Conservation (phyloP, 148 eudicot species). For the Persicaria maculosa region DNA sequence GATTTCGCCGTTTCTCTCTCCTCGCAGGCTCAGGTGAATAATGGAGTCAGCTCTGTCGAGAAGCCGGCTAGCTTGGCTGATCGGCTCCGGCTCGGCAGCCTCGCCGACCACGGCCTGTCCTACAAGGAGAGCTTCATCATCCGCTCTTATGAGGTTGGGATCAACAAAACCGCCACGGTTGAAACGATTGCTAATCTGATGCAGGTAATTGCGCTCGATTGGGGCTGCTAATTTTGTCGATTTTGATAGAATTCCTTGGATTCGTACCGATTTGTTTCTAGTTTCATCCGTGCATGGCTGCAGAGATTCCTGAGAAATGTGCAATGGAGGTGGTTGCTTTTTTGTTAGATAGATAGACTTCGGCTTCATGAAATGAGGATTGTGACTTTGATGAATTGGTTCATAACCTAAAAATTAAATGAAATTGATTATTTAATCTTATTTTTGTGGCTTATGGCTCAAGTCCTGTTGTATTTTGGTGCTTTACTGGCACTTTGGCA, state of each 20-base stretch:
- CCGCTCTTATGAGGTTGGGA: constrained; percentile 88
- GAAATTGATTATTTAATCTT: too few relatives aligned
- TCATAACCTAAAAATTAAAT: too few relatives aligned
- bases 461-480: too few relatives aligned
- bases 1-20: constrained; percentile 7
- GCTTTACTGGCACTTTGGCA: too few relatives aligned
- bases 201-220: constrained; percentile 32
- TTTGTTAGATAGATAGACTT: too few relatives aligned
- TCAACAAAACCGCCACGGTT: constrained; percentile 87
- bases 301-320: too few relatives aligned
- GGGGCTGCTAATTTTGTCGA: background rate
- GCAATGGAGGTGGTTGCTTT: too few relatives aligned
- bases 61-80: constrained; percentile 38
- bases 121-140: constrained; percentile 85
- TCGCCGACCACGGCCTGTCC: constrained; percentile 68
- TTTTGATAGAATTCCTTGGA: background rate
- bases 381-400: too few relatives aligned
- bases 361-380: too few relatives aligned
- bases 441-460: too few relatives aligned
- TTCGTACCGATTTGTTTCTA: too few relatives aligned
- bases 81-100: constrained; percentile 58
- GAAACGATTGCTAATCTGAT: constrained; percentile 95
- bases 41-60: background rate
- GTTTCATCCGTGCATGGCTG: too few relatives aligned
- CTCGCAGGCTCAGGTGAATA: background rate